Conservation (phyloP, 2,329 filamentous ascomycete genomes). For the Exophiala aquamarina region DNA sequence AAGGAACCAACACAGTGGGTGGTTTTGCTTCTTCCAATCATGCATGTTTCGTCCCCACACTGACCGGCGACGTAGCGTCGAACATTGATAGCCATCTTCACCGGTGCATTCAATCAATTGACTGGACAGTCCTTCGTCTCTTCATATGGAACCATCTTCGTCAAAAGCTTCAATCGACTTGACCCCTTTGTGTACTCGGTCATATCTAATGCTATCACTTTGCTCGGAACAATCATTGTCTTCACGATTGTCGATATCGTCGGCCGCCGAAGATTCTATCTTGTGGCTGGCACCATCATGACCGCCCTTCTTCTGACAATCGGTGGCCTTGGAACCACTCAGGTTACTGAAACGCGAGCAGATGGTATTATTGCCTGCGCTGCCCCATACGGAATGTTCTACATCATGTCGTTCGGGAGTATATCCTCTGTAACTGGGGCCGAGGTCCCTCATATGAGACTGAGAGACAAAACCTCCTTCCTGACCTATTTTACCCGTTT, state of each 20-base stretch:
- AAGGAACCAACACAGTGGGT: conserved; percentile 13
- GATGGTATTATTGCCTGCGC: background rate
- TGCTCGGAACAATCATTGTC: too few species aligned
- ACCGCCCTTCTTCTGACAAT: conserved; percentile 12
- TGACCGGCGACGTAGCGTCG: too few species aligned
- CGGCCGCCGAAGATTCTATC: conserved; percentile 14
- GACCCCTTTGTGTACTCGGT: conserved; percentile 18
- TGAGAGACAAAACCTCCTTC: conserved; percentile 12
- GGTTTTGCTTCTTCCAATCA: too few species aligned
- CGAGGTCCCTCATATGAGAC: conserved; percentile 10
- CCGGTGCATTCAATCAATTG: conserved; percentile 20
- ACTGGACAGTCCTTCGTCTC: conserved; percentile 24
- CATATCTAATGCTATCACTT: conserved; percentile 10
- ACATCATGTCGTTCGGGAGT: conserved; percentile 1
- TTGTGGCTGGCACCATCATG: conserved; percentile 11
- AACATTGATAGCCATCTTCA: conserved; percentile 2
- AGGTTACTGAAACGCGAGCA: background rate
- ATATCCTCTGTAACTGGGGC: conserved; percentile 7
- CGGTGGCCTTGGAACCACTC: conserved; percentile 8
- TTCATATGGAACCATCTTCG: conserved; percentile 25
- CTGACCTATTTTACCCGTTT: conserved; percentile 11
- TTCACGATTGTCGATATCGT: conserved; percentile 14
- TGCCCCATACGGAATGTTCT: background rate
- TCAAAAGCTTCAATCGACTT: conserved; percentile 20
- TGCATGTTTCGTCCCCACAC: too few species aligned